These are phyloP conservation scores for Penicillium janthinellum DNA, from an alignment of 2,329 filamentous ascomycete species.

Conservation along the genomic window DNA sequence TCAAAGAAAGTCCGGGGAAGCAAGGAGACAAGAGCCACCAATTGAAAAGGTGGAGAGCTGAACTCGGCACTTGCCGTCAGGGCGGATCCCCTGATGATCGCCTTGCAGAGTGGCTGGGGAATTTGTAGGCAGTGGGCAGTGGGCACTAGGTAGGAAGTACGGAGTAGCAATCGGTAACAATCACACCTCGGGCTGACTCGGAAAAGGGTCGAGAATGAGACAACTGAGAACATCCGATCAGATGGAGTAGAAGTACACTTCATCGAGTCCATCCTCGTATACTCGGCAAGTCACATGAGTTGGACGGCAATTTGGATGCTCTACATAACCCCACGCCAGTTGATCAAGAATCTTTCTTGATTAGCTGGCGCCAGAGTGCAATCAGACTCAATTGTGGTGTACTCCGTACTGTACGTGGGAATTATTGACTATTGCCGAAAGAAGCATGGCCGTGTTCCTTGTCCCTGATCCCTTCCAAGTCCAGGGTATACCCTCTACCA, in stretches of 20 bases:
- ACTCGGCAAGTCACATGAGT: background rate
- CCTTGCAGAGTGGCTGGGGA: background rate
- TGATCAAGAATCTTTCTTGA: too few species aligned
- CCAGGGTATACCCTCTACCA: background rate
- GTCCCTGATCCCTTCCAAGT: background rate
- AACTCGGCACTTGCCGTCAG: constrained; percentile 14
- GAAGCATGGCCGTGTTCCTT: background rate
- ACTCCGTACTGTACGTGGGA: too few species aligned
- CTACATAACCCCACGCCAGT: background rate
- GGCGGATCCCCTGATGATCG: background rate
- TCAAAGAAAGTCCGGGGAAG: constrained; percentile 4
- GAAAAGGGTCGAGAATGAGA: background rate
- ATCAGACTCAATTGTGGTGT: background rate
- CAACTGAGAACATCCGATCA: background rate
- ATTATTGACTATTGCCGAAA: background rate
- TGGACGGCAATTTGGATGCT: background rate
- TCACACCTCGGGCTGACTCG: background rate
- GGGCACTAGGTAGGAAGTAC: too few species aligned
- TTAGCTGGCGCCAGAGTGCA: background rate
- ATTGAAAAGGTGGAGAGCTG: constrained; percentile 6
- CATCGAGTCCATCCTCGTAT: background rate
- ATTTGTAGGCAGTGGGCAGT: too few species aligned
- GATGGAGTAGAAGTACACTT: background rate
- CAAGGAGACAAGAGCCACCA: constrained; percentile 2
- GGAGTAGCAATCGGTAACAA: background rate